Conservation (phyloP, 176 grass and related monocot genomes). For the Musa beccarii region DNA sequence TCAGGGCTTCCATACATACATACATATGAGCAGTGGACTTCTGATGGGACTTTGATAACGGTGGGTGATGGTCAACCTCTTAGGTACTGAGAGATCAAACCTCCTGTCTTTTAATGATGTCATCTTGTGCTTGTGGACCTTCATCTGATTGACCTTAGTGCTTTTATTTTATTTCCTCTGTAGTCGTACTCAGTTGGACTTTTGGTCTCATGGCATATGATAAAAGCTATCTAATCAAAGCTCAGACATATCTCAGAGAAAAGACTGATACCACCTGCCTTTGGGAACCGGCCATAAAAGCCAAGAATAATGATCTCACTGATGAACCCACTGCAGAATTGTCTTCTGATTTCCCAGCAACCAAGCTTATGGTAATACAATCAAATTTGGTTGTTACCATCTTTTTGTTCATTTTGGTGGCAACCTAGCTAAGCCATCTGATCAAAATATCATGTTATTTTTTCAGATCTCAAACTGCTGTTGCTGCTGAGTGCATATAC, state of each 20-base stretch:
- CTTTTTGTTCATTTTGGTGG: no score
- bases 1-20: no score
- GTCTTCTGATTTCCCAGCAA: background rate
- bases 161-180: background rate
- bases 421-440: no score
- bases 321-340: background rate
- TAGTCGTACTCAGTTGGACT: background rate
- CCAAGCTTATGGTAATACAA: no score
- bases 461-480: no score
- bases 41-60: conserved; percentile 4
- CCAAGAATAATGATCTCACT: background rate
- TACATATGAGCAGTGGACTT: background rate
- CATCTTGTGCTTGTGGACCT: background rate
- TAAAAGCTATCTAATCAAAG: background rate
- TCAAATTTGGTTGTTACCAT: no score
- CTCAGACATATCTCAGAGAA: background rate
- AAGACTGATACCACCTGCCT: background rate
- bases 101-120: background rate
- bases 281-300: no score
- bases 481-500: no score
- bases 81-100: background rate
- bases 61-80: background rate
- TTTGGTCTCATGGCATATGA: background rate
- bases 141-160: background rate
- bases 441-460: no score